Base-by-base conservation (phyloP, 1,284 basidiomycete genomes). In the Jaminaea rosea region DNA sequence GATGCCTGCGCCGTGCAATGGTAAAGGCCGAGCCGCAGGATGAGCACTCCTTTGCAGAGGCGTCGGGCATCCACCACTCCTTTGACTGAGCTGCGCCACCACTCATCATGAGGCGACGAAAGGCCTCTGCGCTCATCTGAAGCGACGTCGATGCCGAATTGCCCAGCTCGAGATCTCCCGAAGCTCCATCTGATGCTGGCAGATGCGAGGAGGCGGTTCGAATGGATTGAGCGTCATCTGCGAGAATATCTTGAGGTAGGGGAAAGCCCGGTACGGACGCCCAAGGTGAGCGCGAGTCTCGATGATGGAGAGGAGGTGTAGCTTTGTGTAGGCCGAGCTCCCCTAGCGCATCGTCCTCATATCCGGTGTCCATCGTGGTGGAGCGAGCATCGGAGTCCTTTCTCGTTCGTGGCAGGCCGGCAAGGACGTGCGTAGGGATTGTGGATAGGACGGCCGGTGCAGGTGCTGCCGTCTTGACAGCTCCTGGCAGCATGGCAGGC, bases 31-130 rank as follows among this genome's bases (percentile, higher is more conserved):
- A 56, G n/a, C 67, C 58, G 37, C 70, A 72, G 42, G 69, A 65
- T 45, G 68, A 60, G 42, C 71, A 72, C 48, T 96, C 93, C 70
- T 87, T 94, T 66, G 87, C 89, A 52, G 87, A 86, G 67, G 92
- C 88, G 70, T 98, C 94, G 19, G 72, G 67, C 72, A 73, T 71
- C 72, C 72, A 73, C 52, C 65, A 72, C 46, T 62, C 63, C 34
- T 62, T 61, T 24, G 32, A 42, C 10, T 36, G 24, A 7, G 26
- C 48, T 0, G 52, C 28, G 3, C 37, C 52, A 26, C 39, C 47
- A 27, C 39, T 47, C 6, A 23, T 11, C 9, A 34, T 27, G n/a
- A 53, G 48, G 13, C 52, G 28, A 4, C 52, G 15, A n/a, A 53
- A 49, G 17, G 52, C 52, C 27, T 53, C 52, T 21, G 52, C 52